phyloP scores from a whole-genome alignment of 2,329 filamentous ascomycete genomes.

The Tolypocladium tundrense region DNA sequence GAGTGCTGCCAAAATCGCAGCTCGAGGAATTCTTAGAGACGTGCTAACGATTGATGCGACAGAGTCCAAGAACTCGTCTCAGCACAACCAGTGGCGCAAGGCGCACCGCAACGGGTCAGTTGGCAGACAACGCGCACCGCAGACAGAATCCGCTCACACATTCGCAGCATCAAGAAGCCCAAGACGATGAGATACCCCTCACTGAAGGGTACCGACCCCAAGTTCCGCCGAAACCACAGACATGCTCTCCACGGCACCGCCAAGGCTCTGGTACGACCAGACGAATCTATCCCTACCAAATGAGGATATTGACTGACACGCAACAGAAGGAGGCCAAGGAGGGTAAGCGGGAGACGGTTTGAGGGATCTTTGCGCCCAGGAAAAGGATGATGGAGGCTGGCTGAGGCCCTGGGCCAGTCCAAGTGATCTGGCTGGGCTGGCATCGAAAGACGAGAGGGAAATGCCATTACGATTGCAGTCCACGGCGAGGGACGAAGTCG shows the following conservation, averaged over 20 bases:
- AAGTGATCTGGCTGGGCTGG: constrained; percentile 1
- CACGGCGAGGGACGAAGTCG: background rate
- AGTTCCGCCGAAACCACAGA: constrained; percentile 99
- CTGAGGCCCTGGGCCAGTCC: background rate
- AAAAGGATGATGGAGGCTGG: background rate
- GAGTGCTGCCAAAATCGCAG: constrained; percentile 11
- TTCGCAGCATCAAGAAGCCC: constrained; percentile 96
- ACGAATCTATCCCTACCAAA: constrained; percentile 10
- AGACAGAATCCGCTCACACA: constrained; percentile 8
- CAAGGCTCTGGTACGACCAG: constrained; percentile 76
- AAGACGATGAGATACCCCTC: constrained; percentile 99
- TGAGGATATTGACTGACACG: constrained; percentile 18
- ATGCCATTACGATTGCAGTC: background rate
- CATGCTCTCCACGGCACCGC: constrained; percentile 98
- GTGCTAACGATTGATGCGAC: constrained; percentile 6
- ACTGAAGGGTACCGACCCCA: constrained; percentile 96
- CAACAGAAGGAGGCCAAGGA: constrained; percentile 92
- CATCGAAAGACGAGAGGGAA: background rate
- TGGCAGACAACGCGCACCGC: constrained; percentile 1
- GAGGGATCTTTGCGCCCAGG: constrained; percentile 19
- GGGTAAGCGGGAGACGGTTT: constrained; percentile 85
- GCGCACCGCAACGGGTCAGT: constrained; percentile 98
- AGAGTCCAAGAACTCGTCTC: constrained; percentile 99
- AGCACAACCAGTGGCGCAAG: constrained; percentile 98
- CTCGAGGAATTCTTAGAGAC: background rate